These are phyloP conservation scores for Gracilariopsis chorda DNA, from an alignment of 23 red algal species.

Conservation along the genomic window DNA sequence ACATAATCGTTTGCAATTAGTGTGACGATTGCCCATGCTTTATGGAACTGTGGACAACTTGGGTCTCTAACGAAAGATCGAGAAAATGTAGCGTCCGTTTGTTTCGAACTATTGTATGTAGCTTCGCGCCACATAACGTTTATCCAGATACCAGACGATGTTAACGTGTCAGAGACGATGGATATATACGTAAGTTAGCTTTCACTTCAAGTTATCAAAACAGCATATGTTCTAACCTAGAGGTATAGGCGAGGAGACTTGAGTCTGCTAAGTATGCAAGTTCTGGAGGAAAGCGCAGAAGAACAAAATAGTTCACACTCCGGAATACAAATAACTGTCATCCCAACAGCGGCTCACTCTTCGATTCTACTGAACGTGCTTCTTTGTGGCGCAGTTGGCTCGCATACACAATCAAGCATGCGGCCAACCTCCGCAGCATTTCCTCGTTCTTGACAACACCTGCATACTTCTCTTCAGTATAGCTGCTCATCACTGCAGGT, in stretches of 20 bases:
- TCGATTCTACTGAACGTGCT: too few relatives aligned
- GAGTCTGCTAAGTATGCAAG: not conserved
- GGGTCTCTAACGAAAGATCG: not conserved
- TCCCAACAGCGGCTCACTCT: too few relatives aligned
- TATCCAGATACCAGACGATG: constrained; percentile 9
- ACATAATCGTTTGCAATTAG: not conserved
- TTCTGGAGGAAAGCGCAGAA: constrained; percentile 10
- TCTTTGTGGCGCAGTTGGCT: too few relatives aligned
- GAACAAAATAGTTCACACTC: too few relatives aligned
- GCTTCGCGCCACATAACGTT: constrained; percentile 7
- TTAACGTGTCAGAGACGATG: not conserved
- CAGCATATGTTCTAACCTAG: not conserved
- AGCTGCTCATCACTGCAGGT: not conserved
- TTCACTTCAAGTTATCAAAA: not conserved
- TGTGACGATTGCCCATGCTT: constrained; percentile 3
- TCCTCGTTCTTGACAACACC: not conserved
- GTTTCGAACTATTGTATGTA: not conserved
- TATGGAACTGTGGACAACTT: too few relatives aligned
- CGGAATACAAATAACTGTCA: too few relatives aligned
- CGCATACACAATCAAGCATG: too few relatives aligned
- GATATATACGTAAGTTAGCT: not conserved
- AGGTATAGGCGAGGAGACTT: not conserved
- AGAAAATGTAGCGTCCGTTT: not conserved
- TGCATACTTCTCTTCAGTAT: not conserved
- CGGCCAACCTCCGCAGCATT: not conserved